phyloP scores from a whole-genome alignment of 1,284 basidiomycete genomes.

The Exsudoporus floridanus region DNA sequence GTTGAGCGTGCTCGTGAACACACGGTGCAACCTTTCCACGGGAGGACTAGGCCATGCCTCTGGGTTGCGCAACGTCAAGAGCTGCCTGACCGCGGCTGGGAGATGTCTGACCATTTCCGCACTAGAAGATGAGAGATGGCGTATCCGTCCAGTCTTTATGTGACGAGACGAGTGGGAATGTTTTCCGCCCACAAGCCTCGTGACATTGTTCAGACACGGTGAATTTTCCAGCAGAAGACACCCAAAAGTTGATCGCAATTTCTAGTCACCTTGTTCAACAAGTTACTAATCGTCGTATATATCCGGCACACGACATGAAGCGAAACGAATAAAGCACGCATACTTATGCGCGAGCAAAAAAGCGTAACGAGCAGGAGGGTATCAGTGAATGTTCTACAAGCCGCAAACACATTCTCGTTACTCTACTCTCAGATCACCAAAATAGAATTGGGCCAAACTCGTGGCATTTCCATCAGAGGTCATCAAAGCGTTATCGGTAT shows the following conservation, averaged over 20 bases:
- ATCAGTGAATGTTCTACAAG: conserved; percentile 18
- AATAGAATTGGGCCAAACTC: conserved; percentile 44
- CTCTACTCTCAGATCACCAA: no score
- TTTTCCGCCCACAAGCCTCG: not conserved
- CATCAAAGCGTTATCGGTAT: conserved; percentile 59
- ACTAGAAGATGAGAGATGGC: not conserved
- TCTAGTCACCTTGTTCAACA: conserved; percentile 29
- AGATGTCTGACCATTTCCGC: conserved; percentile 44
- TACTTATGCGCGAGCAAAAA: conserved; percentile 2
- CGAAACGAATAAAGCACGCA: conserved; percentile 11
- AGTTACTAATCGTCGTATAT: conserved; percentile 20
- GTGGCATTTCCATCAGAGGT: conserved; percentile 41
- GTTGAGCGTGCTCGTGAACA: conserved; percentile 58
- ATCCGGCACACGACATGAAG: conserved; percentile 26
- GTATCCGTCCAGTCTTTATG: conserved; percentile 9
- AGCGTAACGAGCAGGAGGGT: conserved; percentile 17
- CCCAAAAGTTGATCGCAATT: not conserved
- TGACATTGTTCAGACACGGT: not conserved
- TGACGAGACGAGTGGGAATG: conserved; percentile 8
- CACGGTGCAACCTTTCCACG: conserved; percentile 47
- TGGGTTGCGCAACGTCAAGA: conserved; percentile 70
- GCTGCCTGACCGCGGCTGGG: conserved; percentile 61
- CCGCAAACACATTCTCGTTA: not conserved
- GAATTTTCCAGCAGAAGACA: not conserved
- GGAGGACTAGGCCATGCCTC: conserved; percentile 61